Evolutionary conservation across 2,329 filamentous ascomycete genomes (phyloP).

Genomic region (Tympanopsis confertula): DNA sequence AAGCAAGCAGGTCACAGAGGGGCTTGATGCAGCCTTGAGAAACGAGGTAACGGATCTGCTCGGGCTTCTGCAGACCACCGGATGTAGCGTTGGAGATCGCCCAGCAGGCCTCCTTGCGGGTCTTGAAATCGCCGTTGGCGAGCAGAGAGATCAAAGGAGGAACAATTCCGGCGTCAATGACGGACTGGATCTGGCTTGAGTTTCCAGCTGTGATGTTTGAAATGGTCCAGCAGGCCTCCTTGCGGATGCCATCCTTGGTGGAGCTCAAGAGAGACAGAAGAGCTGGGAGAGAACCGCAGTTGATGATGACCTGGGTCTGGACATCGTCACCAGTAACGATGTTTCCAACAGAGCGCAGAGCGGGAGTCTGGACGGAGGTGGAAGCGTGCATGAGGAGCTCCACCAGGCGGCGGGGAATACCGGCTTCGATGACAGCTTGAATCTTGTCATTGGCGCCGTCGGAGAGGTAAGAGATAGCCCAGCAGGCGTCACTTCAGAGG

Average conservation of each 20-base stretch:
- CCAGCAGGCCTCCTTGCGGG: conserved; percentile 98
- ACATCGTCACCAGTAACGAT: conserved; percentile 98
- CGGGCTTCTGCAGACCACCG: conserved; percentile 93
- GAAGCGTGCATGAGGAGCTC: conserved; percentile 97
- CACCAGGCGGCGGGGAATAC: conserved; percentile 88
- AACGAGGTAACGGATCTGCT: conserved; percentile 94
- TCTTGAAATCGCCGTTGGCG: conserved; percentile 96
- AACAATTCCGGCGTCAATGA: conserved; percentile 94
- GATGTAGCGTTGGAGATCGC: conserved; percentile 98
- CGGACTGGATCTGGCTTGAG: conserved; percentile 91
- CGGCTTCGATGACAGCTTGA: conserved; percentile 95
- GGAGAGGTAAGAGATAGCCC: conserved; percentile 97
- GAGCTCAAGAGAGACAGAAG: conserved; percentile 90
- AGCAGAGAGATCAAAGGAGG: conserved; percentile 91
- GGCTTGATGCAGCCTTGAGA: conserved; percentile 92
- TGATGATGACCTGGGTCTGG: conserved; percentile 98
- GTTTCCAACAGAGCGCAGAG: conserved; percentile 92
- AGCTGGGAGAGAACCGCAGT: conserved; percentile 85
- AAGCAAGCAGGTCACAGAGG: conserved; percentile 84
- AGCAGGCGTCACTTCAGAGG: conserved; percentile 60
- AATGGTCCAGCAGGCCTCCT: conserved; percentile 99
- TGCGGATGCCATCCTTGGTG: conserved; percentile 95
- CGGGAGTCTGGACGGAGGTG: conserved; percentile 94
- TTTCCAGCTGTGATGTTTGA: conserved; percentile 98
- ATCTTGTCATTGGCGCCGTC: conserved; percentile 99